Evolutionary conservation across 306 rosid genomes (phyloP), one percentile per base, ranked within the genome.

Genomic region (Malus sylvestris): DNA sequence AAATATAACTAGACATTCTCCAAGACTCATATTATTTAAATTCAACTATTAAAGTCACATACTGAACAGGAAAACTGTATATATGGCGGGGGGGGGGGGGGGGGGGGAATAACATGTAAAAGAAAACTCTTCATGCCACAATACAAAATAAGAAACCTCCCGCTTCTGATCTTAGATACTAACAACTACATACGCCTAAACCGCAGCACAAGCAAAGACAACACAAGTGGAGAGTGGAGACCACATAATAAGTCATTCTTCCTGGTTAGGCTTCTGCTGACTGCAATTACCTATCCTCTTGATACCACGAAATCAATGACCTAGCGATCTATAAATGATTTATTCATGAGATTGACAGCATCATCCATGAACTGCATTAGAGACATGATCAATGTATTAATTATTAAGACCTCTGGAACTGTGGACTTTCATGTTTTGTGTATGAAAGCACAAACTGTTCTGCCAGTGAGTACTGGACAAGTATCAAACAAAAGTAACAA

Each of bases 321-420:
- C 86, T 83, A 94, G 59, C 94, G 97, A 79, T 94, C 98, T 70
- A 90, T 86, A 70, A 91, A 94, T 32, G 98, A 91, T 81, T 90
- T 94, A 80, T 94, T 89, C 98, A 94, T 94, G 55, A 94, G 96
- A 71, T 81, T 86, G 70, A 91, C 96, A 1, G 98, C 98, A 3
- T 88, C 89, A 69, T 94, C 98, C 98, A 94, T 87, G 87, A 92
- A 85, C 98, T 94, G 93, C 90, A 84, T n/a, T 23, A 85, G 42
- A 85, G 70, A 70, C 76, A 76, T 33, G 16, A 68, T 20, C 61
- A 68, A 38, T 67, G 33, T 40, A 14, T 67, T 60, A 38, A 68
- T 42, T 32, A 38, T 1, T 2, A 59, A 9, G 76, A 38, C 23
- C 53, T 59, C 6, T 40, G n/a, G 38, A 72, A 72, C 42, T 35